Percentiles rank a stretch among this genome's conserved stretches.
These are phyloP conservation scores for Obelidium mucronatum DNA, from an alignment of 192 early-diverging fungal species.

Conservation along the genomic window DNA sequence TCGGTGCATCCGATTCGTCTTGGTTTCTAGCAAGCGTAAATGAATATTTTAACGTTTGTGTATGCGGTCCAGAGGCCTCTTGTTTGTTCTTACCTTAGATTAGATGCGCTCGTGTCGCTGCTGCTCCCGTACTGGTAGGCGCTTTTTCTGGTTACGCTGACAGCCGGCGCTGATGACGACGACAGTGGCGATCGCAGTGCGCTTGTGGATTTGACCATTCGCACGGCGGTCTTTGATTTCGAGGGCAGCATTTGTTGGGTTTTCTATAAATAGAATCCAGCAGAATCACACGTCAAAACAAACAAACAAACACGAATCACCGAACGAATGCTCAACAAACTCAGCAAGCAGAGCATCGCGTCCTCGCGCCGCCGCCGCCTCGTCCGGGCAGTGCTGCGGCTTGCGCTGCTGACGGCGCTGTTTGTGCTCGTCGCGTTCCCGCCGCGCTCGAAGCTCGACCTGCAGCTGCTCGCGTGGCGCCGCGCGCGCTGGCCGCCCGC, in stretches of 20 bases:
- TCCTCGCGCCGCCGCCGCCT: neutral
- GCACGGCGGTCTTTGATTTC: no score
- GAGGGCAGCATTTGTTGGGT: no score
- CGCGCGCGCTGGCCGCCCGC: neutral
- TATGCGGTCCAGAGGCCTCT: no score
- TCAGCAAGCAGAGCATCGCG: no score
- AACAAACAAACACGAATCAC: neutral
- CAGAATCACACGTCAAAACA: neutral
- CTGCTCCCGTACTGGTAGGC: conserved; percentile 11
- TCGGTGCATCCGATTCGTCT: no score
- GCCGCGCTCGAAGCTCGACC: neutral
- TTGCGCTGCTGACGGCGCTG: neutral
- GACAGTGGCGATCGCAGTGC: neutral
- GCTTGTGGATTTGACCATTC: neutral
- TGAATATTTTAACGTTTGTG: no score
- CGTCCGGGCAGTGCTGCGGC: neutral
- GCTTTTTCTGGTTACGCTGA: conserved; percentile 16
- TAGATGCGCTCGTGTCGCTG: no score
- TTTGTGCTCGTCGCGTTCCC: neutral
- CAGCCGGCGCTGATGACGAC: neutral
- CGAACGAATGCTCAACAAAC: neutral
- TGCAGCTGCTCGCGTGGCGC: neutral
- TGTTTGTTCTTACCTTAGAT: no score
- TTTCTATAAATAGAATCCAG: neutral
- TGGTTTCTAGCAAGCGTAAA: no score